A percentile compares a stretch with the other conserved stretches of the same genome.
phyloP scores from a whole-genome alignment of 1,284 basidiomycete species.

The Ganoderma boninense region DNA sequence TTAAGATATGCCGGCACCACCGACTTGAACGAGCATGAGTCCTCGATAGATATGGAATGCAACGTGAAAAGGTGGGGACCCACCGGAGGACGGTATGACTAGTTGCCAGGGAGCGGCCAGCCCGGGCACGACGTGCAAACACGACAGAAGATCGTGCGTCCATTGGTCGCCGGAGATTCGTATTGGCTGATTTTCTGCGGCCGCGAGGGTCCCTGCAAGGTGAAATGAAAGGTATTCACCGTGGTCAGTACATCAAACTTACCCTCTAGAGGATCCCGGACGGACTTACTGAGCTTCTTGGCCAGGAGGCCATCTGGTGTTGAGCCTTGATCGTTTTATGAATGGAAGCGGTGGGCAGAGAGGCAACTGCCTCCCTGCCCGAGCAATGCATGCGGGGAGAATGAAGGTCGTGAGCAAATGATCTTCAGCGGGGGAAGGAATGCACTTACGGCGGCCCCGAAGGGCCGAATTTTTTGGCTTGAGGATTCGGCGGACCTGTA shows the following conservation, averaged over 20 bases:
- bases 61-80: not conserved
- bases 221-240: not conserved
- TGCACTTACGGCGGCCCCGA: not conserved
- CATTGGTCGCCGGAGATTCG: not conserved
- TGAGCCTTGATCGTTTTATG: not conserved
- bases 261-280: not conserved
- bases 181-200: not conserved
- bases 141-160: not conserved
- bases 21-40: not conserved
- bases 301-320: not conserved
- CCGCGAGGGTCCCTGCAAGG: not conserved
- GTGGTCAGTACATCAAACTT: not conserved
- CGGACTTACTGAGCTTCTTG: not conserved
- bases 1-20: not conserved
- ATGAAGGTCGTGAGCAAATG: not conserved
- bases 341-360: not conserved
- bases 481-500: not conserved
- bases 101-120: not conserved
- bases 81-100: not conserved
- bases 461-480: not conserved
- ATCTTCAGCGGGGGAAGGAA: too few species aligned
- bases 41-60: not conserved
- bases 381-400: too few species aligned
- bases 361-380: not conserved
- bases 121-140: slow-evolving; percentile 1